Evolutionary conservation across 352 stramenopile species (phyloP), one percentile per base, ranked within the genome.

Genomic region (Phytophthora meadii): DNA sequence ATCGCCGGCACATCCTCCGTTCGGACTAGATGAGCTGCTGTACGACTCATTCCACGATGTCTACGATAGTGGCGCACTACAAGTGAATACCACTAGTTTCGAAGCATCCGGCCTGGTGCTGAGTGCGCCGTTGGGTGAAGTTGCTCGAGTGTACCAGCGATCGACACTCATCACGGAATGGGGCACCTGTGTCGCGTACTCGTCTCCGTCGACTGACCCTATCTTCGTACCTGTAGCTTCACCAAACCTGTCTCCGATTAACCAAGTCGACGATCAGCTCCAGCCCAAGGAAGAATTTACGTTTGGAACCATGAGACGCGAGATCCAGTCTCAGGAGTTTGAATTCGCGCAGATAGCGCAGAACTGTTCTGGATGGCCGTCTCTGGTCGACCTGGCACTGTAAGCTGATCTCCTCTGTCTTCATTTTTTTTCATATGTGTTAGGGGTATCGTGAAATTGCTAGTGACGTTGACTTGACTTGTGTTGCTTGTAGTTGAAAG

Each of bases 21-120:
- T 74, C 36, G 69, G 55, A 9, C 12, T 71, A 37, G 60, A 77
- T 17, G 65, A 74, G 45, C 19, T 77, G 34, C n/a, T 77, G 4
- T 68, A 68, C 30, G 69, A 74, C 42, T 52, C 65, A 12, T 25
- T 74, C 25, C 41, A 74, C 32, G 64, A 74, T 25, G 22, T 71
- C 6, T 74, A 46, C 27, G 44, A 40, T 44, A 36, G 37, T 17
- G 45, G 17, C n/a, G 41, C 27, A 25, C 7, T 67, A 15, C 40
- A 66, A 36, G 5, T 34, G 14, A 36, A 8, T 36, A 22, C 24
- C n/a, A 11, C 30, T 4, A 39, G 15, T n/a, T 3, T 53, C n/a
- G 49, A 59, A 41, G 52, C 54, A 0, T 36, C 66, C 3, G 44
- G 14, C 15, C 46, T 62, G 46, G 46, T 64, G 24, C n/a, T 65